phyloP scores from a whole-genome alignment of 139 green algal genomes.

The Closterium sp. region DNA sequence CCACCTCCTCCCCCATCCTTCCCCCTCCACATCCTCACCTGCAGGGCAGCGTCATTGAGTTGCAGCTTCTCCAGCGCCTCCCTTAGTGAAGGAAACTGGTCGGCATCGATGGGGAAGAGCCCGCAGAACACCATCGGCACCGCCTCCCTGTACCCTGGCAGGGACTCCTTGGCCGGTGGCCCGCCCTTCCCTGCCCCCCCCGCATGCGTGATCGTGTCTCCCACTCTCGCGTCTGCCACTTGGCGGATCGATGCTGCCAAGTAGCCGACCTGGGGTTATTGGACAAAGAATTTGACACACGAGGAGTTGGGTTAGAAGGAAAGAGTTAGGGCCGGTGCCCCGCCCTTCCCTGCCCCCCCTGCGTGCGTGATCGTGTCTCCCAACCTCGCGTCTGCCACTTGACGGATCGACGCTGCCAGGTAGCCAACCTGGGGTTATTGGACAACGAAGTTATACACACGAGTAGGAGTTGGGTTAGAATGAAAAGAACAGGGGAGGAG shows the following conservation, averaged over 20 bases:
- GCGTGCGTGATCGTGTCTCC: conserved; percentile 90
- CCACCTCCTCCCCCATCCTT: no score
- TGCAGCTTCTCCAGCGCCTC: conserved; percentile 95
- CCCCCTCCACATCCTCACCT: not conserved
- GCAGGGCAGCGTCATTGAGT: conserved; percentile 81
- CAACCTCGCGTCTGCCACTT: conserved; percentile 85
- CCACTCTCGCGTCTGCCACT: conserved; percentile 88
- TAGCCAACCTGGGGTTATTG: conserved; percentile 85
- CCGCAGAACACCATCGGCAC: conserved; percentile 97
- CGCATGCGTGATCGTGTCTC: conserved; percentile 88
- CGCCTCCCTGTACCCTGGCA: conserved; percentile 62
- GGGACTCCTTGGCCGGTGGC: conserved; percentile 2
- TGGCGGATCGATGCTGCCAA: conserved; percentile 85
- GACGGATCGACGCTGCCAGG: conserved; percentile 86
- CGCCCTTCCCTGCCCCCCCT: conserved; percentile 26
- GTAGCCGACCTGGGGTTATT: conserved; percentile 86
- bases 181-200: conserved; percentile 39
- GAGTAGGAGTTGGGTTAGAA: no score
- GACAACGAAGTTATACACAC: no score
- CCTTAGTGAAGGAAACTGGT: conserved; percentile 75
- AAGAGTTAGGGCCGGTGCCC: not conserved
- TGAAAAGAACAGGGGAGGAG: not conserved
- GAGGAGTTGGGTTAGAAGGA: no score
- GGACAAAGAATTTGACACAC: no score
- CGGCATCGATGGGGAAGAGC: conserved; percentile 80